Conservation (phyloP, 208 protist genomes). For the Jaenimonas drosophilae region DNA sequence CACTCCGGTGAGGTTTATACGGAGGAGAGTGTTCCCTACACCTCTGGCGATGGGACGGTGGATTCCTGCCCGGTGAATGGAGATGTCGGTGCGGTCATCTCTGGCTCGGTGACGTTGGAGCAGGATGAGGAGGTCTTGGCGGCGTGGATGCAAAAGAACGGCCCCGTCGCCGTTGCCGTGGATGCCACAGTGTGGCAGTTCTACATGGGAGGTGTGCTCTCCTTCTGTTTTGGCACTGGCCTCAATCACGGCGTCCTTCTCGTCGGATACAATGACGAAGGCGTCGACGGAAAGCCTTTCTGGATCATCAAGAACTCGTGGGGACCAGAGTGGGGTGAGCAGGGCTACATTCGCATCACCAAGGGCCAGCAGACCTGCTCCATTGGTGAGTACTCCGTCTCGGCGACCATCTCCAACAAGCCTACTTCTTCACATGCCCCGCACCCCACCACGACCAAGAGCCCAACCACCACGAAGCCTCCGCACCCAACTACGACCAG, state of each 20-base stretch:
- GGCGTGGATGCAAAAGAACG: slow-evolving; percentile 51
- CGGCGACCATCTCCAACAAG: slow-evolving; percentile 20
- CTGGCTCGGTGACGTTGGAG: slow-evolving; percentile 45
- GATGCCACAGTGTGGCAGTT: slow-evolving; percentile 76
- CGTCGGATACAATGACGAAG: slow-evolving; percentile 72
- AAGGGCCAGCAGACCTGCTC: slow-evolving; percentile 79
- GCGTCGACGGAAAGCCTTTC: slow-evolving; percentile 64
- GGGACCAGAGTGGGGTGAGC: slow-evolving; percentile 82
- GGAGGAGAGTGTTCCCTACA: slow-evolving; percentile 85
- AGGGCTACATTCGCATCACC: slow-evolving; percentile 81
- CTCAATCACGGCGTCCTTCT: slow-evolving; percentile 89
- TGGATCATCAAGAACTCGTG: slow-evolving; percentile 90
- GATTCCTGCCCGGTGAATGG: slow-evolving; percentile 21
- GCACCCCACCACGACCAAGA: slow-evolving; percentile 5
- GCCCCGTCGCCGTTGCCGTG: slow-evolving; percentile 88
- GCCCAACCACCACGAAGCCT: slow-evolving; percentile 8
- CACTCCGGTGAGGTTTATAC: slow-evolving; percentile 52
- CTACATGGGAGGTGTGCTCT: slow-evolving; percentile 75
- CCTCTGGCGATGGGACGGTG: slow-evolving; percentile 30
- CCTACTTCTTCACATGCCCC: not conserved
- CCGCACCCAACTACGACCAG: slow-evolving; percentile 5
- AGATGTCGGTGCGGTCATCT: slow-evolving; percentile 62
- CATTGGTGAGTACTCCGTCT: slow-evolving; percentile 53
- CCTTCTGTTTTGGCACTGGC: slow-evolving; percentile 38
- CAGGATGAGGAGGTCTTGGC: slow-evolving; percentile 69